Evolutionary conservation across 2,329 filamentous ascomycete species (phyloP).

Genomic region (Fusarium sp.): DNA sequence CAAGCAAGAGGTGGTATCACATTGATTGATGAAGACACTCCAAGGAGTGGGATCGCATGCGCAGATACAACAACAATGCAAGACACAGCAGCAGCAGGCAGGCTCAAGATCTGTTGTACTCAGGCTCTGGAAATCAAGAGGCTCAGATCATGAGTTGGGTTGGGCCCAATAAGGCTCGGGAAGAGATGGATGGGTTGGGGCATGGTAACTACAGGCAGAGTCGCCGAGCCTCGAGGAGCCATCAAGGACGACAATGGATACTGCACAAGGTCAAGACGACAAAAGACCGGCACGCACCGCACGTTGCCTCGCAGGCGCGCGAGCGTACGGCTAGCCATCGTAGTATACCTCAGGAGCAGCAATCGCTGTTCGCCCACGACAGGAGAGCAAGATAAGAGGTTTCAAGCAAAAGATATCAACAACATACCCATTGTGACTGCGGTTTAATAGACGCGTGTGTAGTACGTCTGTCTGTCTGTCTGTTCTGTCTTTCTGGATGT

Average conservation of each 20-base stretch:
- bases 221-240: conserved; percentile 30
- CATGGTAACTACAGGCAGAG: conserved; percentile 34
- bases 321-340: conserved; percentile 20
- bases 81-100: conserved; percentile 33
- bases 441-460: conserved; percentile 32
- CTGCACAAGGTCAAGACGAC: conserved; percentile 20
- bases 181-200: conserved; percentile 27
- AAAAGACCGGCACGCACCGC: conserved; percentile 32
- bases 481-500: conserved; percentile 16
- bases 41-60: conserved; percentile 44
- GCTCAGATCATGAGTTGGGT: conserved; percentile 39
- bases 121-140: conserved; percentile 18
- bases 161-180: conserved; percentile 33
- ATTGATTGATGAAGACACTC: conserved; percentile 50
- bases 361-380: conserved; percentile 1
- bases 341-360: conserved; percentile 6
- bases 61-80: conserved; percentile 34
- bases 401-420: conserved; percentile 41
- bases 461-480: conserved; percentile 16
- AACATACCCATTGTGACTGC: conserved; percentile 47
- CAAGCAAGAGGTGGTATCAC: conserved; percentile 51
- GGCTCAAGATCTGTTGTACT: conserved; percentile 35
- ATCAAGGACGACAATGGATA: conserved; percentile 22
- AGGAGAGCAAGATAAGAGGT: background rate
- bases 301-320: conserved; percentile 37